Evolutionary conservation across 169 alveolate genomes (phyloP).

Genomic region (Plasmodium ovale): DNA sequence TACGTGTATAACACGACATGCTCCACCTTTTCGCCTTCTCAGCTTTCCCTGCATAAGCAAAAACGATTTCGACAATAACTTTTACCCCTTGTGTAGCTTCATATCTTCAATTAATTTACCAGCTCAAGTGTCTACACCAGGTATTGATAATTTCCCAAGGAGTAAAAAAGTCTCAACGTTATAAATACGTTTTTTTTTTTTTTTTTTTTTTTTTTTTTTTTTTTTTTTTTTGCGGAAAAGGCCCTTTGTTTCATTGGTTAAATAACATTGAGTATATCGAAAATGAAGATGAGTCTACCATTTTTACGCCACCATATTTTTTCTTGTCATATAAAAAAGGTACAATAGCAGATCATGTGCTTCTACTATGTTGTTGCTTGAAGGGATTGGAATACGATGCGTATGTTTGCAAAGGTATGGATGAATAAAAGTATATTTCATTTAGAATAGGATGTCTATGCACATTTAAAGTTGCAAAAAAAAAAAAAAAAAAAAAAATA

Average conservation of each 20-base stretch:
- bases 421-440: too few species aligned
- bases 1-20: neutral
- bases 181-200: too few species aligned
- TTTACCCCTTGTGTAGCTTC: slow-evolving; percentile 70
- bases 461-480: too few species aligned
- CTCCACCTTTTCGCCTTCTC: neutral
- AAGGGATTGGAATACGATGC: slow-evolving; percentile 83
- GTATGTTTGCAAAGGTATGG: slow-evolving; percentile 81
- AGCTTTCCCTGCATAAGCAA: slow-evolving; percentile 75
- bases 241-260: slow-evolving; percentile 82
- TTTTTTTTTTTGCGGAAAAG: slow-evolving; percentile 4
- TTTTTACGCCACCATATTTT: slow-evolving; percentile 80
- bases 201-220: neutral
- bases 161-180: too few species aligned
- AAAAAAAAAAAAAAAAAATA: too few species aligned
- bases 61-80: slow-evolving; percentile 68
- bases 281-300: slow-evolving; percentile 75
- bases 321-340: slow-evolving; percentile 82
- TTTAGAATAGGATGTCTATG: too few species aligned
- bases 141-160: neutral
- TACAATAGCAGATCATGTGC: slow-evolving; percentile 81
- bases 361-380: slow-evolving; percentile 80
- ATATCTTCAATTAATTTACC: slow-evolving; percentile 71
- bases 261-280: slow-evolving; percentile 81
- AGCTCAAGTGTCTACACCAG: slow-evolving; percentile 76